These are phyloP conservation scores for carrot (Daucus carota) DNA, from an alignment of 129 eudicot species.

Conservation along the genomic window DNA sequence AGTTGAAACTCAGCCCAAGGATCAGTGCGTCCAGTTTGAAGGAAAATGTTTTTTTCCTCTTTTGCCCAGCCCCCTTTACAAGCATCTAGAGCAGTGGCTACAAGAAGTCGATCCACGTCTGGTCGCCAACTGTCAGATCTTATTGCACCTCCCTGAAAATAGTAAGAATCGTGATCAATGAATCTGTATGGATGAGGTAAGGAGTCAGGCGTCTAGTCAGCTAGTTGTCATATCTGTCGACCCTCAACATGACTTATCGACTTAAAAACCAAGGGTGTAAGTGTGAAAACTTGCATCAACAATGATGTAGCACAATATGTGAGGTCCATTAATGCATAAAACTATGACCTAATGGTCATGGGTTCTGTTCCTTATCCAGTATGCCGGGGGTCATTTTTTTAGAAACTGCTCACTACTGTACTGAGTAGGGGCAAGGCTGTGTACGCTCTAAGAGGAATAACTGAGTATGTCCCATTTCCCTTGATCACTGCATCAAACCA, in stretches of 20 bases:
- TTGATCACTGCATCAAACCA: neutral
- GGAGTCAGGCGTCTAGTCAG: neutral
- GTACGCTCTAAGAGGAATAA: too few relatives aligned
- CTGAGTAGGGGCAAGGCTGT: too few relatives aligned
- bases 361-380: too few relatives aligned
- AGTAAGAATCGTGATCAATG: neutral
- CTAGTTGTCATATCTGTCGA: neutral
- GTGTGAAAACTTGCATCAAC: neutral
- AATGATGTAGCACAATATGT: neutral
- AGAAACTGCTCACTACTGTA: too few relatives aligned
- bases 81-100: slow-evolving; percentile 52
- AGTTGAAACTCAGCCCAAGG: slow-evolving; percentile 64
- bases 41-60: slow-evolving; percentile 24
- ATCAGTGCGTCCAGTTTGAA: slow-evolving; percentile 15
- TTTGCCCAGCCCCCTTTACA: slow-evolving; percentile 60
- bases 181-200: neutral
- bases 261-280: too few relatives aligned
- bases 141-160: slow-evolving; percentile 67
- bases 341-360: too few relatives aligned
- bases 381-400: too few relatives aligned
- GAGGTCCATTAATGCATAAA: too few relatives aligned
- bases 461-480: too few relatives aligned
- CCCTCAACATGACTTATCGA: too few relatives aligned
- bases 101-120: slow-evolving; percentile 50
- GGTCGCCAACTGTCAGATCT: slow-evolving; percentile 72